Evolutionary conservation across 202 grass and related monocot species (phyloP), one percentile per base, ranked within the genome.

Genomic region (Bolboschoenoplectus hybrid): DNA sequence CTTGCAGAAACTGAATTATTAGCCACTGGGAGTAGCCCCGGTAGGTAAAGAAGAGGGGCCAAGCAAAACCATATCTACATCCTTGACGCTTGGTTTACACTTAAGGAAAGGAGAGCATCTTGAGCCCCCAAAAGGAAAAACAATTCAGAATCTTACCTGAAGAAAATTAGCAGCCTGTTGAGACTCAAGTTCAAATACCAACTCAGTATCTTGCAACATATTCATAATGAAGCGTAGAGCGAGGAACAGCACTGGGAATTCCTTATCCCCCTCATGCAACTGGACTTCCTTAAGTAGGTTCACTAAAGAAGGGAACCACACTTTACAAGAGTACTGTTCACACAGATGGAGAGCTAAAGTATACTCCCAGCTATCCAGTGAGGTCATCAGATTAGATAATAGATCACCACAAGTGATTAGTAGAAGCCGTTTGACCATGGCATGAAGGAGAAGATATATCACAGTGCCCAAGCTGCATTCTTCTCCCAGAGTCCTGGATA

Each of bases 301-400:
- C 85, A 89, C 90, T 53, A 98, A 92, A 87, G 89, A 95, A 88
- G 91, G 90, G 91, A 98, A 91, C 96, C 96, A 98, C 80, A 94
- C 85, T 85, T 89, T 94, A 85, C 91, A 95, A 12, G 93, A 92
- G 87, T 88, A 95, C 56, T 95, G 91, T 65, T 87, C 73, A 8
- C 77, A 90, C 39, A 95, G 70, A 87, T 91, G 88, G 12, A 85
- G 79, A 86, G 90, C 89, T 81, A 98, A 92, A 38, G 72, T 86
- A 85, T 90, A 98, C 76, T 98, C 96, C 96, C 93, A 98, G 62
- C 89, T 85, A 35, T 87, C 87, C 81, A 87, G 74, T 81, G 87
- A 86, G 82, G 81, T 58, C 73, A 62, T 85, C 85, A 69, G 62
- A 82, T 66, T 49, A 41, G 64, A 81, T 73, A 61, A 60, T 47